Base-by-base conservation (phyloP, 2,329 filamentous ascomycete species). In the Hymenoscyphus occultus region DNA sequence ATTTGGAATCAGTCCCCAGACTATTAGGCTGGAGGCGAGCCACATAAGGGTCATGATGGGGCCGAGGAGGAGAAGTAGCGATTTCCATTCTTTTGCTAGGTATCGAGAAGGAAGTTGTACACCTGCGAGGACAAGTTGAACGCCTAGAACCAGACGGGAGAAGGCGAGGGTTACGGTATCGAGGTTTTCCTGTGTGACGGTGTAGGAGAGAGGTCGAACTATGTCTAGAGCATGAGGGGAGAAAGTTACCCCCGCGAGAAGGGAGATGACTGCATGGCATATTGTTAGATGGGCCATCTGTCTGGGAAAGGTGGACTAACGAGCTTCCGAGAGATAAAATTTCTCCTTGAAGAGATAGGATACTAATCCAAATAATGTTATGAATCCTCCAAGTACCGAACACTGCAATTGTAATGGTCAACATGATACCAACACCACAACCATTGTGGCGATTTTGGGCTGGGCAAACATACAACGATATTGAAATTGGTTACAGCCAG, bases 1-100 rank as follows among this genome's bases (percentile, higher is more conserved):
- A 60, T 86, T 79, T 0, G 91, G 91, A 1, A 93, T 86, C 67
- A 97, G 77, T 0, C 78, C 90, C 87, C 89, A 97, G 56, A 97
- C 81, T 2, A 97, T 76, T 1, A 95, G 78, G 70, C 89, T 91
- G n/a, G 90, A 95, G 28, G 83, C 79, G 10, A 96, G 71, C 93
- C 93, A 97, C 93, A 97, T 97, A 67, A 81, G 79, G 1, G 85
- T 85, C 93, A 97, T 96, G 51, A 90, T 87, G 0, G 92, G 93
- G 0, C 92, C 92, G 6, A 97, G 84, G 19, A 97, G 83, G 12
- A 94, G 78, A 1, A 85, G 77, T 22, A 97, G 79, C 10, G 90
- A 85, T 73, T 86, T 90, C 90, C 91, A 93, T 86, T 97, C 87
- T 69, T 81, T 86, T 75, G 84, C 80, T 28, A 97, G 81, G 72